phyloP scores from a whole-genome alignment of 2,329 filamentous ascomycete genomes.

The Beauveria sp. region DNA sequence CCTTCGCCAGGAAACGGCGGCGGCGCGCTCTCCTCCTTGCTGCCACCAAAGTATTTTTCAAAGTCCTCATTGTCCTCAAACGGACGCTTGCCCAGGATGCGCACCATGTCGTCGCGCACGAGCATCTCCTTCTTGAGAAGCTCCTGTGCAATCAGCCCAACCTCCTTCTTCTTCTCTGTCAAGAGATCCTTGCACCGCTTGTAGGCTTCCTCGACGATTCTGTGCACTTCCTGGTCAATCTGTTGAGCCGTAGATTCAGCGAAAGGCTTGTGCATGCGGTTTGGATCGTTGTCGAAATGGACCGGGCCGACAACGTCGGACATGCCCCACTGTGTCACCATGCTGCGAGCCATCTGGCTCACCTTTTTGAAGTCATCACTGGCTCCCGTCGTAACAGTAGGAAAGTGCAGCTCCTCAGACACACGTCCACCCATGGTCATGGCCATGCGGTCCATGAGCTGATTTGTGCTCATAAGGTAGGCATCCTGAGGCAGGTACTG shows the following conservation, averaged over 20 bases:
- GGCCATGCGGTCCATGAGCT: conserved; percentile 98
- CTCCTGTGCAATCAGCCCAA: conserved; percentile 88
- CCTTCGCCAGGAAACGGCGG: conserved; percentile 44
- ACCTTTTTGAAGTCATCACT: conserved; percentile 99
- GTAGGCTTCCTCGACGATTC: conserved; percentile 89
- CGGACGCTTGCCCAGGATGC: conserved; percentile 75
- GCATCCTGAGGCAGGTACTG: conserved; percentile 94
- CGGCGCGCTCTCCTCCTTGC: conserved; percentile 48
- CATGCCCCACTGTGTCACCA: conserved; percentile 99
- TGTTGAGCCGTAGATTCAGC: conserved; percentile 86
- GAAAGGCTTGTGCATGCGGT: conserved; percentile 87
- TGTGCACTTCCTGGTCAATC: conserved; percentile 85
- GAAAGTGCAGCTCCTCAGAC: conserved; percentile 93
- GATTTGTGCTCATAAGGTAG: conserved; percentile 90
- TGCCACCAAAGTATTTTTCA: conserved; percentile 79
- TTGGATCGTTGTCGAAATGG: conserved; percentile 78
- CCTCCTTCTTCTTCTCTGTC: conserved; percentile 75
- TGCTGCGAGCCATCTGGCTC: conserved; percentile 86
- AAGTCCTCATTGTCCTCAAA: conserved; percentile 84
- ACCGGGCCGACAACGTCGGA: conserved; percentile 87
- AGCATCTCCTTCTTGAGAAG: conserved; percentile 87
- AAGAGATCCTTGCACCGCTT: conserved; percentile 80
- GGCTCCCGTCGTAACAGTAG: conserved; percentile 89
- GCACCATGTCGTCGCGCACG: conserved; percentile 82
- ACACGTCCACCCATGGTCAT: conserved; percentile 97